A percentile compares a stretch with the other conserved stretches of the same genome.
Evolutionary conservation across 73 alveolate species (phyloP).

Genomic region (Paramecium tetraurelia): DNA sequence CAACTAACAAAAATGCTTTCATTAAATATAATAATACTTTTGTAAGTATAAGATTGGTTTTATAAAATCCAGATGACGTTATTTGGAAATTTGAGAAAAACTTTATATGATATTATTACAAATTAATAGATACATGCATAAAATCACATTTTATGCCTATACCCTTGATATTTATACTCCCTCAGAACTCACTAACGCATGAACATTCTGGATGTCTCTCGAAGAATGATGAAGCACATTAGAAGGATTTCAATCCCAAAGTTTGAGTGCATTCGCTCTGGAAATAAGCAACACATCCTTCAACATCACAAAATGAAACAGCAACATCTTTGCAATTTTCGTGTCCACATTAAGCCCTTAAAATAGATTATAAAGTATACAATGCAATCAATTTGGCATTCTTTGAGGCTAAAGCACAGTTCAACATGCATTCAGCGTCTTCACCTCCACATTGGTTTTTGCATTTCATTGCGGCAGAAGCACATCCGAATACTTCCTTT

Average conservation of each 20-base stretch:
- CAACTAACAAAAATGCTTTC: neutral
- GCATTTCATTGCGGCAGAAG: neutral
- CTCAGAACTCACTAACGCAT: constrained; percentile 1
- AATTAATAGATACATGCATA: neutral
- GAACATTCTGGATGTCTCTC: constrained; percentile 36
- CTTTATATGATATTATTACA: neutral
- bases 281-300: neutral
- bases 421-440: neutral
- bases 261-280: neutral
- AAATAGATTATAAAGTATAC: neutral
- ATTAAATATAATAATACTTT: neutral
- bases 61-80: constrained; percentile 38
- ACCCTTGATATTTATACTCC: neutral
- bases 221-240: constrained; percentile 5
- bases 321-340: neutral
- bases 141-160: neutral
- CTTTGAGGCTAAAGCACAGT: constrained; percentile 3
- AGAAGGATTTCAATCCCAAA: neutral
- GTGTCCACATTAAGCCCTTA: constrained; percentile 9
- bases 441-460: constrained; percentile 11
- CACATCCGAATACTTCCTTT: constrained; percentile 26
- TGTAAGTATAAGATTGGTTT: neutral
- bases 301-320: neutral
- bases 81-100: neutral
- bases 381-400: constrained; percentile 32